Evolutionary conservation across 176 grass and related monocot genomes (phyloP).

Genomic region (Poa pratensis): DNA sequence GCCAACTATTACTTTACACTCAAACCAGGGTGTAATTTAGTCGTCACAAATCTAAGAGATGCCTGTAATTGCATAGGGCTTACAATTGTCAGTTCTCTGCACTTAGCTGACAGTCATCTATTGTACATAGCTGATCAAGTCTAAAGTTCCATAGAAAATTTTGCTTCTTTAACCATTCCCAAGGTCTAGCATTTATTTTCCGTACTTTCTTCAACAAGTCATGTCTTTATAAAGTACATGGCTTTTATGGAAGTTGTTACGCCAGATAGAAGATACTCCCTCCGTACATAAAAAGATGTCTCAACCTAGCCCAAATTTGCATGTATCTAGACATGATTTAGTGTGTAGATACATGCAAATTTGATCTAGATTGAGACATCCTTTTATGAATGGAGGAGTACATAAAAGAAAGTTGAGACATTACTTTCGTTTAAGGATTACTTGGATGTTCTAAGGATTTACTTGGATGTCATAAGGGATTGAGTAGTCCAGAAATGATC

Average conservation of each 20-base stretch:
- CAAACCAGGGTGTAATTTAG: slow-evolving; percentile 33
- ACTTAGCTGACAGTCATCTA: not conserved
- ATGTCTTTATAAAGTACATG: not conserved
- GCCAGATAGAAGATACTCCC: not conserved
- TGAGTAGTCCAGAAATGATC: no score
- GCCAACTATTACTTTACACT: slow-evolving; percentile 50
- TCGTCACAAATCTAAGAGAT: not conserved
- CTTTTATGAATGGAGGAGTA: no score
- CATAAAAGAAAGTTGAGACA: no score
- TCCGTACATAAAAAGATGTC: no score
- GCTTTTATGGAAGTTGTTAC: not conserved
- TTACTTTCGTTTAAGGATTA: no score
- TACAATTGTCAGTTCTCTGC: not conserved
- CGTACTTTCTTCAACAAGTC: not conserved
- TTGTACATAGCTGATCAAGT: not conserved
- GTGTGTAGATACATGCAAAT: no score
- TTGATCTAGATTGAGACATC: no score
- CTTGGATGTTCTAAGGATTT: no score
- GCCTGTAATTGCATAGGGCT: not conserved
- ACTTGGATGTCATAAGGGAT: no score
- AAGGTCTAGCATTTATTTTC: not conserved
- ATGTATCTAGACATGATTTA: no score
- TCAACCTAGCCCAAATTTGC: no score
- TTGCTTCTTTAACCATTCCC: not conserved
- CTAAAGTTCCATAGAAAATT: not conserved